Evolutionary conservation across 2,329 filamentous ascomycete genomes (phyloP).

Genomic region (Spiromastix sp.): DNA sequence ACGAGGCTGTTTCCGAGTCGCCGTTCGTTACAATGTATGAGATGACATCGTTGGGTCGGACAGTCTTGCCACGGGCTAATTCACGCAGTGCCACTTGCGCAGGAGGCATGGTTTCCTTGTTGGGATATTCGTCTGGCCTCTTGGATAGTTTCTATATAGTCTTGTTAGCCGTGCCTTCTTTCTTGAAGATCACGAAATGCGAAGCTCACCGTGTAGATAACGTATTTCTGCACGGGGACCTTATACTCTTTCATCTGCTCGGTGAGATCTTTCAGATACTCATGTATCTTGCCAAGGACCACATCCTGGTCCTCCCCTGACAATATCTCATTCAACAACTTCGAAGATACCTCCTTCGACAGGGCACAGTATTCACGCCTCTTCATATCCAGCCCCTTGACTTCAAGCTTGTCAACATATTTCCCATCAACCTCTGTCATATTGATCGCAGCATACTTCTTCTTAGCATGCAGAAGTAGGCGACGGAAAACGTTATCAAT

Average conservation of each 20-base stretch:
- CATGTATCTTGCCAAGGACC: constrained; percentile 82
- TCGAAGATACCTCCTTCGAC: constrained; percentile 87
- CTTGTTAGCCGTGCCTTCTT: constrained; percentile 11
- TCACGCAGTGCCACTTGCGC: constrained; percentile 91
- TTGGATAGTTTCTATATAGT: constrained; percentile 72
- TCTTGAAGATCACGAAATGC: not conserved
- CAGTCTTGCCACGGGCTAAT: constrained; percentile 71
- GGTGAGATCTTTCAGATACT: constrained; percentile 78
- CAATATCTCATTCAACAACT: constrained; percentile 85
- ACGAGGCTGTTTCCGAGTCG: constrained; percentile 49
- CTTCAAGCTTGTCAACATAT: constrained; percentile 87
- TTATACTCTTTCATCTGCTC: constrained; percentile 72
- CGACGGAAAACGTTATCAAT: constrained; percentile 96
- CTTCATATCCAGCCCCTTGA: constrained; percentile 97
- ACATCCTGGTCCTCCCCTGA: constrained; percentile 87
- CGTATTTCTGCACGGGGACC: constrained; percentile 77
- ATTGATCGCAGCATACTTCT: constrained; percentile 97
- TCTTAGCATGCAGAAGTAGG: constrained; percentile 90
- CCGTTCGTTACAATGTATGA: constrained; percentile 79
- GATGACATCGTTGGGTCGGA: constrained; percentile 92
- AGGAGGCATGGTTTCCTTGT: constrained; percentile 89
- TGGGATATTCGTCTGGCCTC: constrained; percentile 83
- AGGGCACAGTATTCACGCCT: constrained; percentile 92
- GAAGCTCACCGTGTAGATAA: constrained; percentile 66
- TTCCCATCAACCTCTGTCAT: constrained; percentile 82